Conservation (phyloP, 208 protist genomes). For the Angomonas ambiguus region DNA sequence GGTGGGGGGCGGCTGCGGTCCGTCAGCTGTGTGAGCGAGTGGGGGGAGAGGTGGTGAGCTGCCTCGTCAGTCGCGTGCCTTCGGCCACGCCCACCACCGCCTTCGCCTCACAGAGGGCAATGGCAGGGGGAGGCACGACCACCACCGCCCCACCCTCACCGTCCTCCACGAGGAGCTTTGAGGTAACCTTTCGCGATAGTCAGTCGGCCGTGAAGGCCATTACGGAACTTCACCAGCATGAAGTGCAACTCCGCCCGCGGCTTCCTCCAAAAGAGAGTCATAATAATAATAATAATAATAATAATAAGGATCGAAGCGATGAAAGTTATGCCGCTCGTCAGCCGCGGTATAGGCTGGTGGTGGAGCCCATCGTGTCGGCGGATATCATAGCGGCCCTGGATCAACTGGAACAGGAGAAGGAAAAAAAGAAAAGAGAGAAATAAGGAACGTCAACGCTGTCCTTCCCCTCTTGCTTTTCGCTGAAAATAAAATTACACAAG, state of each 20-base stretch:
- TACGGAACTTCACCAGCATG: slow-evolving; percentile 30
- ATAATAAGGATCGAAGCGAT: too few species aligned
- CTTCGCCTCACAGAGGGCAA: not conserved
- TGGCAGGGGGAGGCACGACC: not conserved
- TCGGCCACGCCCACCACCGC: too few species aligned
- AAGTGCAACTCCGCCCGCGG: too few species aligned
- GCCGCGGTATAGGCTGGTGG: slow-evolving; percentile 31
- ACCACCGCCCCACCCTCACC: not conserved
- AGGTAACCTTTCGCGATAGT: slow-evolving; percentile 50
- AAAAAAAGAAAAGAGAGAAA: not conserved
- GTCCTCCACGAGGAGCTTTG: slow-evolving; percentile 32
- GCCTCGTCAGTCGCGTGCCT: too few species aligned
- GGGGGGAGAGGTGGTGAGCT: too few species aligned
- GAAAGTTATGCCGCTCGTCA: not conserved
- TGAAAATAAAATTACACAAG: too few species aligned
- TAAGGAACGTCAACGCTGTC: not conserved
- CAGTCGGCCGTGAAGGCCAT: slow-evolving; percentile 53
- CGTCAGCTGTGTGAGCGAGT: not conserved
- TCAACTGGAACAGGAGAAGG: not conserved
- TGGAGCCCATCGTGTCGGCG: slow-evolving; percentile 63
- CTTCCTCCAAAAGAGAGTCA: too few species aligned
- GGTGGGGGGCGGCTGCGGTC: not conserved
- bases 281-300: slow-evolving; percentile 6
- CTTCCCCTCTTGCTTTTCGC: not conserved
- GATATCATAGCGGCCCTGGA: slow-evolving; percentile 45